These are phyloP conservation scores for Durusdinium trenchii DNA, from an alignment of 73 alveolate species.

Conservation along the genomic window DNA sequence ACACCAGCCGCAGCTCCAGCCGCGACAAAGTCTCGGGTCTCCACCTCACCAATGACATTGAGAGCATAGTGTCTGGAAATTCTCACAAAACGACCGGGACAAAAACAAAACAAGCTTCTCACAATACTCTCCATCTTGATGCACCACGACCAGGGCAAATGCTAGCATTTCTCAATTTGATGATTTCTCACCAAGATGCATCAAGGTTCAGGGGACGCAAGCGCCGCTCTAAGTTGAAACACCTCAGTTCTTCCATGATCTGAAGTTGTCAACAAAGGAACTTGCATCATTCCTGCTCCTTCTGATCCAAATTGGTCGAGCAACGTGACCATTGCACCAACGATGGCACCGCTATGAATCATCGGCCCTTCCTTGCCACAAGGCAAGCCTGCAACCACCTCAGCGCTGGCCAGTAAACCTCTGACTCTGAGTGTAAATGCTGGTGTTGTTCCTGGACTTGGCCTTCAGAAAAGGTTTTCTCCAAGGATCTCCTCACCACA, in stretches of 20 bases:
- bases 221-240: constrained; percentile 70
- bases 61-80: too few relatives aligned
- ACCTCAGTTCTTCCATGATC: background rate
- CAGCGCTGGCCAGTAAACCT: background rate
- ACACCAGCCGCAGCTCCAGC: constrained; percentile 95
- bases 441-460: too few relatives aligned
- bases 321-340: constrained; percentile 73
- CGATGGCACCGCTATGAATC: constrained; percentile 95
- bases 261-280: background rate
- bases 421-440: too few relatives aligned
- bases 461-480: background rate
- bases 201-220: constrained; percentile 82
- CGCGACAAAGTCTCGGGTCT: constrained; percentile 83
- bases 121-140: background rate
- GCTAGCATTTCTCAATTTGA: background rate
- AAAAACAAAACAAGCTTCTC: background rate
- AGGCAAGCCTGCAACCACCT: constrained; percentile 91
- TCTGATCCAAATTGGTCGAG: too few relatives aligned
- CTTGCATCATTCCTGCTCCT: background rate
- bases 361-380: constrained; percentile 95
- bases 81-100: background rate
- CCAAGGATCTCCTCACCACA: background rate
- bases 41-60: constrained; percentile 4
- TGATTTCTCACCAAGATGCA: background rate
- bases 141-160: background rate